Evolutionary conservation across 1,139 yeast species (phyloP).

Genomic region (Saccharomyces uvarum): DNA sequence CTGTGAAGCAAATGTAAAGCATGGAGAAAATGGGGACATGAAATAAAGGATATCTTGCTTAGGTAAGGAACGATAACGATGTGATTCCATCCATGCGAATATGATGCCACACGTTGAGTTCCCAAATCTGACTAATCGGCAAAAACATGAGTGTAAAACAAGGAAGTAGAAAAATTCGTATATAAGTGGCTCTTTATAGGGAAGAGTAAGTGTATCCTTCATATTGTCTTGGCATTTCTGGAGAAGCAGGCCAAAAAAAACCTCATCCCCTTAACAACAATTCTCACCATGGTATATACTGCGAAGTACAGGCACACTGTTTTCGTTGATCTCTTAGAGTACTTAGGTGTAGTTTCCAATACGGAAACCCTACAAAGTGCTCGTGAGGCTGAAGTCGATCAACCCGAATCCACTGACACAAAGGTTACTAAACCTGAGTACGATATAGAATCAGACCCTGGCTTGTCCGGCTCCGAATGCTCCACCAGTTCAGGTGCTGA

Average conservation of each 20-base stretch:
- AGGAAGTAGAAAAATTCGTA: neutral
- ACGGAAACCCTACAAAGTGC: neutral
- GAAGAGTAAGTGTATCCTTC: neutral
- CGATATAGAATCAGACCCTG: neutral
- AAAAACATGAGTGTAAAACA: neutral
- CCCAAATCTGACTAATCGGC: neutral
- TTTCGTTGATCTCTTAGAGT: conserved; percentile 4
- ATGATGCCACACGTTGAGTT: neutral
- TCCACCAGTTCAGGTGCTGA: neutral
- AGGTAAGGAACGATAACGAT: neutral
- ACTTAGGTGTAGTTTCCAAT: neutral
- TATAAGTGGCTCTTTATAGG: neutral
- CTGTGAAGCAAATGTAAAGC: neutral
- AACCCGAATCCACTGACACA: neutral
- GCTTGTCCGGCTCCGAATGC: neutral
- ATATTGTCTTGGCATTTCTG: neutral
- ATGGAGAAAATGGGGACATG: neutral
- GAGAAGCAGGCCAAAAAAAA: neutral
- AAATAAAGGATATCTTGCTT: neutral
- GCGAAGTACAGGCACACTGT: neutral
- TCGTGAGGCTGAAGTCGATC: neutral
- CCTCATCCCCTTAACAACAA: no score
- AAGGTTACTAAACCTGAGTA: neutral
- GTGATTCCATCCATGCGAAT: neutral
- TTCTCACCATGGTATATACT: neutral